Percentiles rank a stretch among this genome's conserved stretches.
Conservation (phyloP, 805 yeast genomes). For the Danielozyma ontarioensis region DNA sequence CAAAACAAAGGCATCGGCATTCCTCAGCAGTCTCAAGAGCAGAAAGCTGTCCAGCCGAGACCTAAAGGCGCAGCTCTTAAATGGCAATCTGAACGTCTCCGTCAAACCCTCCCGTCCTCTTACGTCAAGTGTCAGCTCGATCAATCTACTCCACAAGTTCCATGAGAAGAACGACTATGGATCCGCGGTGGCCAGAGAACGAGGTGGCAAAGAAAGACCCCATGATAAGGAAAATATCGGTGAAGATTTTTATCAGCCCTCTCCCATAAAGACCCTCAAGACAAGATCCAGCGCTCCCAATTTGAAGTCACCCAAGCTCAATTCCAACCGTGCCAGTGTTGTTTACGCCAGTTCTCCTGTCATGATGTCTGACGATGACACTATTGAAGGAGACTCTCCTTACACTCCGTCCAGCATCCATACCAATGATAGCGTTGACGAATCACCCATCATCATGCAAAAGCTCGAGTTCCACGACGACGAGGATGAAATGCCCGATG, state of each 20-base stretch:
- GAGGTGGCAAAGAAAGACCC: not conserved
- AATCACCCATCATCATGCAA: not conserved
- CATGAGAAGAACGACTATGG: not conserved
- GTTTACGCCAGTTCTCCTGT: not conserved
- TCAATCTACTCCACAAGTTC: not conserved
- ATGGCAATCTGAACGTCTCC: not conserved
- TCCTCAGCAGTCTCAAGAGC: not conserved
- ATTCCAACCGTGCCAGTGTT: not conserved
- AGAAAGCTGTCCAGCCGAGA: not conserved
- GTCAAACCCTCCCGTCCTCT: not conserved
- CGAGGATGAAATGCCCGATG: slow-evolving; percentile 4
- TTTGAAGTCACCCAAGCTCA: not conserved
- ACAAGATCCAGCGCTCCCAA: not conserved
- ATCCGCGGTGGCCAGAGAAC: not conserved
- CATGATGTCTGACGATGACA: not conserved
- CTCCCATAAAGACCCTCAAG: not conserved
- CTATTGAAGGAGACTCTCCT: not conserved
- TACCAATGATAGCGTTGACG: not conserved
- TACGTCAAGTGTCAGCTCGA: not conserved
- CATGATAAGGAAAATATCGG: not conserved
- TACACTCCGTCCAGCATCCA: slow-evolving; percentile 2
- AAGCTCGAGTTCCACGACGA: slow-evolving; percentile 4
- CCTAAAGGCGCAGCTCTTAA: not conserved
- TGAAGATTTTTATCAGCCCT: not conserved
- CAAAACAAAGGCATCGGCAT: not conserved